Evolutionary conservation across 768 basidiomycete genomes (phyloP).

Genomic region (Amanita thiersii): DNA sequence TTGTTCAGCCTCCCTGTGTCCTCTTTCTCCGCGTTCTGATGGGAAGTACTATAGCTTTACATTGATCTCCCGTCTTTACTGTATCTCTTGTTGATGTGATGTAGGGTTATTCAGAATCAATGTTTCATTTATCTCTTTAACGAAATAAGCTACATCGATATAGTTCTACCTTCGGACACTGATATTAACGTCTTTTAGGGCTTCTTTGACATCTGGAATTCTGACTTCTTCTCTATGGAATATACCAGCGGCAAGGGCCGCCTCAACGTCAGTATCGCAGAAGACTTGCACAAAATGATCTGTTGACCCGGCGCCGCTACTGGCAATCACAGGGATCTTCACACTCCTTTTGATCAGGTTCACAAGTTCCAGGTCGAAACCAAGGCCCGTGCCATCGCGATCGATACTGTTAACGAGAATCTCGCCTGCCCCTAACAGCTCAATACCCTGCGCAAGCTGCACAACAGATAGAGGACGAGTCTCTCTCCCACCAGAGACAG

Average conservation of each 20-base stretch:
- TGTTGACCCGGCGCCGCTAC: constrained; percentile 81
- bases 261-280: constrained; percentile 69
- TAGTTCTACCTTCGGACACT: constrained; percentile 3
- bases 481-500: constrained; percentile 89
- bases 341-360: constrained; percentile 68
- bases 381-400: constrained; percentile 85
- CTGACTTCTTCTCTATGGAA: constrained; percentile 88
- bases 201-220: constrained; percentile 73
- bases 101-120: constrained; percentile 2
- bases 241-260: constrained; percentile 93
- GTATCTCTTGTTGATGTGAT: constrained; percentile 6
- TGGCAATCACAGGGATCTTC: constrained; percentile 88
- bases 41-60: constrained; percentile 10
- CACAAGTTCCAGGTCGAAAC: constrained; percentile 85
- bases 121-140: background rate
- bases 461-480: constrained; percentile 76
- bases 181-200: constrained; percentile 28
- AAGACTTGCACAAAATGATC: constrained; percentile 91
- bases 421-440: constrained; percentile 89
- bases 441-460: constrained; percentile 88
- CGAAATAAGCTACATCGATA: background rate
- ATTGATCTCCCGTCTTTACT: constrained; percentile 6
- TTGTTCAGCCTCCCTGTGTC: constrained; percentile 2
- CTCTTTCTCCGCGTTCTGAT: constrained; percentile 8
- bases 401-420: constrained; percentile 95